Percentiles rank a stretch among this genome's conserved stretches.
Evolutionary conservation across 2,329 filamentous ascomycete species (phyloP).

Genomic region (Penicillium sp.): DNA sequence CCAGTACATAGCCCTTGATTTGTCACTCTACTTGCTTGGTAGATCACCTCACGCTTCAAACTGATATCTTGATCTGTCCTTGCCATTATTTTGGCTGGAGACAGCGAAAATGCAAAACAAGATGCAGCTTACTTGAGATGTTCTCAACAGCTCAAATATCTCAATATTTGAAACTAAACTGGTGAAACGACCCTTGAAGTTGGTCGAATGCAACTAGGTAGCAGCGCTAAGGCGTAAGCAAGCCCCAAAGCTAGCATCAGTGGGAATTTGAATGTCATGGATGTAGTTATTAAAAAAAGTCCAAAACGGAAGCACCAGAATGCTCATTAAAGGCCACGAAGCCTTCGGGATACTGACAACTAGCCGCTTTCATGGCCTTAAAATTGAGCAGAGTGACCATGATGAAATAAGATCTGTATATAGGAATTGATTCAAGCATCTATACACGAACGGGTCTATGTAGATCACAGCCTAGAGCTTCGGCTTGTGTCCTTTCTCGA

Average conservation of each 20-base stretch:
- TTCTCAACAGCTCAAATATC: background rate
- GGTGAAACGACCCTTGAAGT: background rate
- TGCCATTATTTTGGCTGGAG: background rate
- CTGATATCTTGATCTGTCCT: background rate
- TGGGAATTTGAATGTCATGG: background rate
- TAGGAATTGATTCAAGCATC: background rate
- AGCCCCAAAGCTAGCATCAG: background rate
- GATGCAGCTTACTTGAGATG: background rate
- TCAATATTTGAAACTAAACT: background rate
- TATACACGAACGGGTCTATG: background rate
- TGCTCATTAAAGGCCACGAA: background rate
- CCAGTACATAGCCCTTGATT: background rate
- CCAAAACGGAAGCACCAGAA: background rate
- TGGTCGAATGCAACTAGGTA: background rate
- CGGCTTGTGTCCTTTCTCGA: constrained; percentile 44
- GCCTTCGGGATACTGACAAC: background rate
- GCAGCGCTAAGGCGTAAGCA: background rate
- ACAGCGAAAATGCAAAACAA: background rate
- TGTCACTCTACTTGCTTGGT: background rate
- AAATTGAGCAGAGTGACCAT: background rate
- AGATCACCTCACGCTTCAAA: background rate
- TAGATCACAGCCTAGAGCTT: constrained; percentile 25
- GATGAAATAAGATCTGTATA: background rate
- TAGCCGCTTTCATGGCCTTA: background rate
- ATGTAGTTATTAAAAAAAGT: background rate